Base-by-base conservation (phyloP, 495 filamentous ascomycete genomes). In the Saxispiralis lemnorum region DNA sequence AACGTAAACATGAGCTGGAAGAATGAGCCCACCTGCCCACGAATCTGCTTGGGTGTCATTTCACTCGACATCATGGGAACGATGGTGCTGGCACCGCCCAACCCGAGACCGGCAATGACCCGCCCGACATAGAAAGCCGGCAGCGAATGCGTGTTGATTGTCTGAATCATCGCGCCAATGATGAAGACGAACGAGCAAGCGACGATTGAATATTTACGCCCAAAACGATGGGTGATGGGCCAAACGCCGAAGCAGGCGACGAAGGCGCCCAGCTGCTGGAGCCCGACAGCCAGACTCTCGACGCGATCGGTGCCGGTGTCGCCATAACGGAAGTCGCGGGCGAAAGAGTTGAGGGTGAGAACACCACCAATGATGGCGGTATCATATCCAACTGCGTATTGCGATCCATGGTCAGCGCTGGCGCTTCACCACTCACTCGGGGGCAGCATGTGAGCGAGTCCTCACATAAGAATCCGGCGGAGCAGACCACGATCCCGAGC, bases 401-500 rank as follows among this genome's bases (percentile, higher is more conserved):
- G 24, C 10, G 19, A 6, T 3, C 7, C 2, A 7, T 5, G 5
- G 15, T 48, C 16, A 38, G 39, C 17, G 12, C 9, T 7, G 7
- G n/a, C n/a, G n/a, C n/a, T 33, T 33, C 7, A 7, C 7, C 7
- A n/a, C 7, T 7, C 31, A 33, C 7, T 33, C 7, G 31, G 7
- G n/a, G 31, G 31, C 31, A 33, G 7, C 7, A n/a, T n/a, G n/a
- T n/a, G n/a, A n/a, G n/a, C n/a, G n/a, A n/a, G n/a, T n/a, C 3
- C 33, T 35, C 33, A 48, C 46, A 64, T 1, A 65, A 47, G 48
- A 65, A 65, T 0, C 61, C 61, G 9, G 59, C 60, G 36, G 64
- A 56, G 41, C 58, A 64, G 0, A 65, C 61, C 2, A 73, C 63
- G 3, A 57, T 55, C 12, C 68, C 67, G 7, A 75, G 60, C 63